Base-by-base conservation (phyloP, 345 rosid genomes). In the Gynandropsis gynandra region DNA sequence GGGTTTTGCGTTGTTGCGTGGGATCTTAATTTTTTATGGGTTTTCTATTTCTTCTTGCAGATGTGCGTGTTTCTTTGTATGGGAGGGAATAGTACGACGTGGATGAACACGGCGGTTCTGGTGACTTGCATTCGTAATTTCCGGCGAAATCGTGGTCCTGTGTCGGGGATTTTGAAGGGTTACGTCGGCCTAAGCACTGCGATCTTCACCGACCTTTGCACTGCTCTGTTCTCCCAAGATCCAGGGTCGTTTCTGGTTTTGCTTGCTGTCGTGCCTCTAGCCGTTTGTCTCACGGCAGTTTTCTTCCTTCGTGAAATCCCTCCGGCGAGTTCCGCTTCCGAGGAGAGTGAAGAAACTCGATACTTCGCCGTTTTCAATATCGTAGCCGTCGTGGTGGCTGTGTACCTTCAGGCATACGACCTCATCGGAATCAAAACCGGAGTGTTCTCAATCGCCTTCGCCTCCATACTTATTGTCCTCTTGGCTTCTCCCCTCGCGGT, bases 81-180 rank as follows among this genome's bases (percentile, higher is more conserved):
- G 76, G 98, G 98, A 59, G 98, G 98, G 24, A 90, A 90, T 77
- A 87, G 96, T 52, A 78, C 92, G 3, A 90, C 98, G 33, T 90
- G 98, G 98, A 90, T 90, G 98, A 90, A 90, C 83, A 90, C 95
- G 36, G 95, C 95, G 38, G 77, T 87, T 37, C 59, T 90, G 4
- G 96, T 90, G 18, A 87, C 93, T 0, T 90, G 98, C 61, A 82
- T 90, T 16, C 80, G 96, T 0, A 90, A 90, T 50, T 90, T 90
- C 76, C 71, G 95, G 20, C 65, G 80, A 32, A 84, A 87, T 74
- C 76, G 98, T 5, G 98, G 98, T 4, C 96, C 98, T 0, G 96
- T 90, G 15, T 79, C 98, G 1, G 98, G 98, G 10, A 82, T 90
- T 47, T 69, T 90, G 67, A 90, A 90, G 54, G 96, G 96, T 9